Conservation (phyloP, 768 basidiomycete genomes). For the Lactarius vividus region DNA sequence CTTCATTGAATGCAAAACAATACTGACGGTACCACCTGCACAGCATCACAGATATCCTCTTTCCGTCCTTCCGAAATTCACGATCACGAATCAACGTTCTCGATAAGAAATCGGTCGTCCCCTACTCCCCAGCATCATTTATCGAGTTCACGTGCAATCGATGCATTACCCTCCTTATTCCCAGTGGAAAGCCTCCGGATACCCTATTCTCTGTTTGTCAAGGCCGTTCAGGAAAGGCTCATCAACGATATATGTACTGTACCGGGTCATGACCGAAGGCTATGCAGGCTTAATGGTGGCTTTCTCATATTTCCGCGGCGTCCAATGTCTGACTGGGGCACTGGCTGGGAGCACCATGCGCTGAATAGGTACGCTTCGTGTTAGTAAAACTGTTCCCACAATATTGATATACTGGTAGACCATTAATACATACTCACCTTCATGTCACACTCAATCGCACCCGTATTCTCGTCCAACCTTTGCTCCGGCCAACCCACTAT, state of each 20-base stretch:
- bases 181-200: conserved; percentile 46
- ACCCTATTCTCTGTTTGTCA: conserved; percentile 49
- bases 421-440: conserved; percentile 53
- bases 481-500: conserved; percentile 56
- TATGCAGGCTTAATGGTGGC: conserved; percentile 57
- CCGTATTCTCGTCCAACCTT: conserved; percentile 63
- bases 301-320: conserved; percentile 54
- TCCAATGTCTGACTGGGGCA: conserved; percentile 55
- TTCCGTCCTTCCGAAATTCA: conserved; percentile 52
- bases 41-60: conserved; percentile 44
- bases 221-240: conserved; percentile 55
- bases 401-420: conserved; percentile 37
- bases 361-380: conserved; percentile 42
- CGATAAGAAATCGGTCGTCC: conserved; percentile 40
- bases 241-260: conserved; percentile 48
- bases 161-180: conserved; percentile 33
- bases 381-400: conserved; percentile 24
- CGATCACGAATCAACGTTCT: conserved; percentile 48
- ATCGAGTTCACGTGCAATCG: conserved; percentile 23
- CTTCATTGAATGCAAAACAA: neutral
- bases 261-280: conserved; percentile 33
- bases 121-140: conserved; percentile 34
- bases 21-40: conserved; percentile 10
- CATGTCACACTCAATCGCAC: conserved; percentile 29
- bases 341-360: conserved; percentile 59